phyloP scores from a whole-genome alignment of 805 yeast species.

The Saturnispora ahearnii region DNA sequence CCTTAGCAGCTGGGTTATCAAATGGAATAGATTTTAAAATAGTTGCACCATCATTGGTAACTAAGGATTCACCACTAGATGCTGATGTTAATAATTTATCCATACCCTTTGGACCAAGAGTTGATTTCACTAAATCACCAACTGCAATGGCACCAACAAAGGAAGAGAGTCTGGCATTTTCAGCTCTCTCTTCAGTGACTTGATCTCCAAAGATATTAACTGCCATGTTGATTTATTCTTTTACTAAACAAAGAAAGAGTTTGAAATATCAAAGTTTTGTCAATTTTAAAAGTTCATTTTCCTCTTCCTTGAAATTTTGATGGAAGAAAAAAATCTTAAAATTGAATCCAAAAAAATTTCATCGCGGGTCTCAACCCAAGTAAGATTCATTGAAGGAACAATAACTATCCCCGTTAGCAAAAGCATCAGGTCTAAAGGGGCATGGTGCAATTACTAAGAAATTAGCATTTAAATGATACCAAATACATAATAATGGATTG shows the following conservation, averaged over 20 bases:
- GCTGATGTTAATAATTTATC: constrained; percentile 89
- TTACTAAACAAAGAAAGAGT: background rate
- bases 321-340: no score
- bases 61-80: constrained; percentile 64
- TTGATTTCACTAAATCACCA: constrained; percentile 89
- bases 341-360: no score
- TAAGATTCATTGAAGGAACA: no score
- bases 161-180: constrained; percentile 94
- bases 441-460: background rate
- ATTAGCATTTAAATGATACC: background rate
- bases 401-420: no score
- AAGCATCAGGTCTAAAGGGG: background rate
- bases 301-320: no score
- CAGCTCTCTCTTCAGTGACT: constrained; percentile 95
- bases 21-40: constrained; percentile 88
- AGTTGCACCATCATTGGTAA: constrained; percentile 98
- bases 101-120: constrained; percentile 98
- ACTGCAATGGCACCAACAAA: constrained; percentile 99
- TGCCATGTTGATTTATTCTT: constrained; percentile 35
- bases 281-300: background rate
- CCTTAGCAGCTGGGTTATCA: constrained; percentile 96
- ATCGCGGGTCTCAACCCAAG: no score
- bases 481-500: background rate
- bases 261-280: background rate
- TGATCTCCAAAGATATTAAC: constrained; percentile 95